phyloP scores from a whole-genome alignment of 2,329 filamentous ascomycete species.

The Penicillium sp. region DNA sequence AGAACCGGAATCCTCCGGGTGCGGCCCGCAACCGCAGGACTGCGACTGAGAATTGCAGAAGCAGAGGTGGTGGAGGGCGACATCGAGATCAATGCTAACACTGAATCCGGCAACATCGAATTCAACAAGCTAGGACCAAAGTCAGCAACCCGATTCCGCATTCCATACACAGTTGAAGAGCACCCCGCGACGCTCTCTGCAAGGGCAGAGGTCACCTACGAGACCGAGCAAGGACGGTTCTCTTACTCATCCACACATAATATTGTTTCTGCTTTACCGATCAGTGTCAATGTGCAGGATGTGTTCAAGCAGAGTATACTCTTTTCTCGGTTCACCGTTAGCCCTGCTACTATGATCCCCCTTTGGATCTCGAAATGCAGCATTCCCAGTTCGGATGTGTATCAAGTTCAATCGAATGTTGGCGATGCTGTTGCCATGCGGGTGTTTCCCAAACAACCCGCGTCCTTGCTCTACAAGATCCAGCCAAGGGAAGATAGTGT shows the following conservation, averaged over 20 bases:
- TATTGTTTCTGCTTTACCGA: constrained; percentile 74
- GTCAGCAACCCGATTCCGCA: constrained; percentile 51
- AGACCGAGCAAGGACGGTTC: constrained; percentile 69
- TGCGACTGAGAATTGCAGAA: constrained; percentile 61
- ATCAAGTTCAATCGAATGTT: constrained; percentile 58
- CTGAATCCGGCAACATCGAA: constrained; percentile 53
- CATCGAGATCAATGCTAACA: constrained; percentile 47
- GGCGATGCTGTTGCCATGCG: constrained; percentile 55
- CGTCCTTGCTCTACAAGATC: constrained; percentile 80
- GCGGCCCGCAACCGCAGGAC: constrained; percentile 64
- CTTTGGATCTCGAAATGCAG: constrained; percentile 73
- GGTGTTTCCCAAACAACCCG: constrained; percentile 81
- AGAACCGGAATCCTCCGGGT: constrained; percentile 55
- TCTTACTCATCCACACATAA: constrained; percentile 66
- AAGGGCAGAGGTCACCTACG: constrained; percentile 76
- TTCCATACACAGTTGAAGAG: constrained; percentile 86
- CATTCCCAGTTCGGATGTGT: constrained; percentile 71
- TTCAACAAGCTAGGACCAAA: constrained; percentile 40
- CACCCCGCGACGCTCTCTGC: constrained; percentile 73
- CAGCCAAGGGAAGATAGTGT: constrained; percentile 36
- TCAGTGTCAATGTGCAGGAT: constrained; percentile 96
- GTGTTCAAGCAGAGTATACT: constrained; percentile 83
- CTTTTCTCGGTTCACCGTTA: constrained; percentile 90
- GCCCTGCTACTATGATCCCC: constrained; percentile 76
- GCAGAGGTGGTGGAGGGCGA: constrained; percentile 50